Percentiles rank a stretch among this genome's conserved stretches.
Conservation (phyloP, 2,329 filamentous ascomycete genomes). For the Trichoderma sp. region DNA sequence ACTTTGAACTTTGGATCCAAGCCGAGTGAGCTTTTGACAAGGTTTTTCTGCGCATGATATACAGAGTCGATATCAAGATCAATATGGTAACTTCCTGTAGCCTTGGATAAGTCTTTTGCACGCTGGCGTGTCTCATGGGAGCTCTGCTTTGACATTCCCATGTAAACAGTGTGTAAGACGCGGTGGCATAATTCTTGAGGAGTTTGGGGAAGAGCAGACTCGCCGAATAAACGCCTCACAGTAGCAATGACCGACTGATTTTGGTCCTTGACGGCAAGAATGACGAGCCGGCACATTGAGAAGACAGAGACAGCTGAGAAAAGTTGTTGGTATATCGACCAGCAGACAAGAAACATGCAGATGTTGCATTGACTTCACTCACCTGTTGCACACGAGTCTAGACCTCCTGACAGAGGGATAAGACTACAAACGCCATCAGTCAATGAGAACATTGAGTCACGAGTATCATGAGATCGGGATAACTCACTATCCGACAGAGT, state of each 20-base stretch:
- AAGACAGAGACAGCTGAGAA: background rate
- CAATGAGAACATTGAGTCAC: no score
- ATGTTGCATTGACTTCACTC: background rate
- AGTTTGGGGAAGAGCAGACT: background rate
- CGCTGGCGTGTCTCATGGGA: background rate
- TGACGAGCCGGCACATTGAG: background rate
- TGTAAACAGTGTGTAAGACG: background rate
- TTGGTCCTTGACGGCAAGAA: background rate
- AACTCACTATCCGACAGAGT: no score
- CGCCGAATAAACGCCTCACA: background rate
- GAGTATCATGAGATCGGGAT: no score
- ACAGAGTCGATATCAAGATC: background rate
- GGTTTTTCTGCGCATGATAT: background rate
- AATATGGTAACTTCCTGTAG: background rate
- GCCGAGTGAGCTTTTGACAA: background rate
- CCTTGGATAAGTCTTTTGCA: background rate
- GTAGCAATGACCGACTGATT: background rate
- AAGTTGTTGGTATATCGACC: background rate
- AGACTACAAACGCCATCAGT: no score
- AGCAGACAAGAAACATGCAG: background rate
- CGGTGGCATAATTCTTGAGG: background rate
- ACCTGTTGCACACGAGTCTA: no score
- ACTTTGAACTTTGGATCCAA: background rate
- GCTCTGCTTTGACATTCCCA: background rate
- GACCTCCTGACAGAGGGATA: no score